phyloP scores from a whole-genome alignment of 345 rosid genomes.

The Capsella bursapastoris region DNA sequence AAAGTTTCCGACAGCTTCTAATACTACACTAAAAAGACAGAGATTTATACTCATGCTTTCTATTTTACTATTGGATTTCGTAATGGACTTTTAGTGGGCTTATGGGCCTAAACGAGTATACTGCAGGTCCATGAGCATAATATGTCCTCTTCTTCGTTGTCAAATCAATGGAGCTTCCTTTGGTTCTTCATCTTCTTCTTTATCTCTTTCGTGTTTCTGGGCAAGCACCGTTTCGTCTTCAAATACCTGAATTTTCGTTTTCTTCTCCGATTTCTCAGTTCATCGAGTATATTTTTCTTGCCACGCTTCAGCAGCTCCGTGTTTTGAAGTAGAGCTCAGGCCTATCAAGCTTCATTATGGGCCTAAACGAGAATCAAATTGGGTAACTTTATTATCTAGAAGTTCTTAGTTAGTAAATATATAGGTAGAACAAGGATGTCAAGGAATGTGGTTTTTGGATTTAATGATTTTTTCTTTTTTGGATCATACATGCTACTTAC shows the following conservation, averaged over 20 bases:
- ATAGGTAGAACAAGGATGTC: background rate
- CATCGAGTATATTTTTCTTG: background rate
- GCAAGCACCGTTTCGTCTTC: background rate
- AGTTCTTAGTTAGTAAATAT: background rate
- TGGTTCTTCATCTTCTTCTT: constrained; percentile 45
- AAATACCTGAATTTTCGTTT: no score
- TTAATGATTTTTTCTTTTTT: background rate
- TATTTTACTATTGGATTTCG: no score
- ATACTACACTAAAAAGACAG: no score
- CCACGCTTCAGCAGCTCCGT: background rate
- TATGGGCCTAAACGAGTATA: background rate
- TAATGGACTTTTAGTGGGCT: background rate
- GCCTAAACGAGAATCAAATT: background rate
- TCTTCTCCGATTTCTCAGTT: background rate
- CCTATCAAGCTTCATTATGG: background rate
- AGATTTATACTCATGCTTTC: no score
- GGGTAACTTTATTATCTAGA: background rate
- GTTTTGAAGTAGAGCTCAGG: background rate
- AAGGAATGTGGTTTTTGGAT: background rate
- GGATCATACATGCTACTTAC: background rate
- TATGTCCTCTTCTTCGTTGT: background rate
- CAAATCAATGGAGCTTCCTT: constrained; percentile 59
- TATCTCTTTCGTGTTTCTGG: constrained; percentile 39
- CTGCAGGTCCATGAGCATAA: no score
- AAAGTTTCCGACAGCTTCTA: no score